Conservation (phyloP, 148 eudicot species). For the Rhododendron mucronatum region DNA sequence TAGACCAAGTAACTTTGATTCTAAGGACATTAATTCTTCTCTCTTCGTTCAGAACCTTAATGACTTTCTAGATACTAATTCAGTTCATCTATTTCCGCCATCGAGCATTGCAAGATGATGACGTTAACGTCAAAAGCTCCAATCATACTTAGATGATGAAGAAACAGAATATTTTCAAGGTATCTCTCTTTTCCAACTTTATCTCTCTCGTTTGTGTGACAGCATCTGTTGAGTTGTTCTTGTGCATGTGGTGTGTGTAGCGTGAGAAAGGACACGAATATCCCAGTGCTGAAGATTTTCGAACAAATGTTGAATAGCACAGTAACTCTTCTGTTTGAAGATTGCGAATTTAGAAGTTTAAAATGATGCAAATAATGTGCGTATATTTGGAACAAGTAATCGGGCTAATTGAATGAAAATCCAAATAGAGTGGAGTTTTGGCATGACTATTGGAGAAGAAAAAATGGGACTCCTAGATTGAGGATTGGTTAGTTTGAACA, state of each 20-base stretch:
- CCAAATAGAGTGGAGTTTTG: neutral
- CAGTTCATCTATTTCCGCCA: constrained; percentile 52
- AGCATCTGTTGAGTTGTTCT: neutral
- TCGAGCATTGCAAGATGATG: constrained; percentile 20
- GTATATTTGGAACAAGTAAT: neutral
- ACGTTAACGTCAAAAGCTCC: constrained; percentile 19
- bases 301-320: neutral
- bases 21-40: neutral
- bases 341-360: neutral
- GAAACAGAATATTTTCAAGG: constrained; percentile 10
- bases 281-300: neutral
- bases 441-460: neutral
- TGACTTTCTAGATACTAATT: constrained; percentile 41
- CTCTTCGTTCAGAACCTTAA: constrained; percentile 31
- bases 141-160: constrained; percentile 10
- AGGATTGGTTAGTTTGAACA: neutral
- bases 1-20: neutral
- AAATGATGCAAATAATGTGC: neutral
- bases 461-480: neutral
- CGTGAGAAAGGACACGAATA: too few relatives aligned
- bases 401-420: neutral
- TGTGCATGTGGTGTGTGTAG: neutral
- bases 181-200: constrained; percentile 10
- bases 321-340: neutral
- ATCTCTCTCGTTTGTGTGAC: neutral